Conservation (phyloP, 129 eudicot genomes). For the Saussurea involucrata region DNA sequence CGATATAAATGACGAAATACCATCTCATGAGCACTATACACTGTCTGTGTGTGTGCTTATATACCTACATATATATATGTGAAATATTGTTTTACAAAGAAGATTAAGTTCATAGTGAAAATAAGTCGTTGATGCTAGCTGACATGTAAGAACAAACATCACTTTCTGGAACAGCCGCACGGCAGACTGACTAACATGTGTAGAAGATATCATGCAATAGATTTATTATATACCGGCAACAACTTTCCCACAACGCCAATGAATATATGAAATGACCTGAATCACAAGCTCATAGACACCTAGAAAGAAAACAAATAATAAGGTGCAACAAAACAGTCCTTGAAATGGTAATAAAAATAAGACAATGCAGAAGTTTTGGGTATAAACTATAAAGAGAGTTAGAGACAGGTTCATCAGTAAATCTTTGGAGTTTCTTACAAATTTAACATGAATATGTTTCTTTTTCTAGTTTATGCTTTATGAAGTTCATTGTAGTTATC, state of each 20-base stretch:
- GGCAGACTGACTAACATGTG: not conserved
- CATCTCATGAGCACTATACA: not conserved
- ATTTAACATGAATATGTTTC: not conserved
- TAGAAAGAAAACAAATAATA: not conserved
- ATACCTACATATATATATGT: too few species aligned
- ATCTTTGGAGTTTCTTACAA: not conserved
- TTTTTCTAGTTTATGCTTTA: not conserved
- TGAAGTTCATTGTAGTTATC: not conserved
- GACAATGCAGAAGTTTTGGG: not conserved
- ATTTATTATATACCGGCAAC: not conserved
- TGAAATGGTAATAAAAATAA: not conserved
- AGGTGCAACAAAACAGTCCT: not conserved
- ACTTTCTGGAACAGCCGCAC: too few species aligned
- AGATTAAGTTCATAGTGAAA: not conserved
- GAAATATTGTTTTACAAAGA: too few species aligned
- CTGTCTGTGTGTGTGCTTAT: not conserved
- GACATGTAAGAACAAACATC: not conserved
- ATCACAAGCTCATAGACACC: not conserved
- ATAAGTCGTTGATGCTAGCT: not conserved
- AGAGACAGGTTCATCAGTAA: not conserved
- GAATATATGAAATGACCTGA: not conserved
- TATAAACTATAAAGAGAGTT: too few species aligned
- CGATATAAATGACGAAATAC: too few species aligned
- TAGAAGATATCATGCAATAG: not conserved
- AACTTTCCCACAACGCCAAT: not conserved